These are phyloP conservation scores for Suillus cothurnatus DNA, from an alignment of 768 basidiomycete species.

Conservation along the genomic window DNA sequence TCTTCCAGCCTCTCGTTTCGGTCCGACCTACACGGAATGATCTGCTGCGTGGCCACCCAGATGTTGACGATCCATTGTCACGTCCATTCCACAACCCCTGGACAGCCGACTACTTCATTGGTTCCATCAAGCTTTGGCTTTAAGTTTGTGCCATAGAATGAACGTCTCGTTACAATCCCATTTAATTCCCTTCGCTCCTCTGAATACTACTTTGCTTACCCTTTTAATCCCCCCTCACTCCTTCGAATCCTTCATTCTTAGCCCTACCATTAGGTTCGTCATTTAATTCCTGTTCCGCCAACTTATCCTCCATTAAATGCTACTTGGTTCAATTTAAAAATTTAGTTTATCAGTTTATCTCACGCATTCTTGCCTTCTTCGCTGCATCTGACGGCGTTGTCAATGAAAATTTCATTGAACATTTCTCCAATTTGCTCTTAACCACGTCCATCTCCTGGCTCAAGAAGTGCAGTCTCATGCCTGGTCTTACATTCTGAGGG, in stretches of 20 bases:
- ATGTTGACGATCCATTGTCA: background rate
- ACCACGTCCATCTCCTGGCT: conserved; percentile 90
- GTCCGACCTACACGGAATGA: background rate
- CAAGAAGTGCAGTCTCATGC: conserved; percentile 96
- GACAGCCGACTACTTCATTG: background rate
- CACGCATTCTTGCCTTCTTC: conserved; percentile 91
- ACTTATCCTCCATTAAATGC: background rate
- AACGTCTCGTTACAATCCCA: background rate
- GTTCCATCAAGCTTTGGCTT: background rate
- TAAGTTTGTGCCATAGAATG: background rate
- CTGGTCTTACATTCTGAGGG: conserved; percentile 61
- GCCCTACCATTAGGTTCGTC: background rate
- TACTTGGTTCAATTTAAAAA: background rate
- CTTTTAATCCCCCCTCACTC: background rate
- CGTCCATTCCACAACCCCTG: background rate
- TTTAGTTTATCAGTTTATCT: conserved; percentile 67
- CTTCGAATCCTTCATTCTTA: background rate
- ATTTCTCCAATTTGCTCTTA: conserved; percentile 73
- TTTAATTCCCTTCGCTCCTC: background rate
- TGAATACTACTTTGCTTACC: background rate
- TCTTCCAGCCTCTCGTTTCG: background rate
- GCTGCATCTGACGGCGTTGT: conserved; percentile 95
- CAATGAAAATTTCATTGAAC: conserved; percentile 93
- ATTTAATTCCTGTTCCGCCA: background rate
- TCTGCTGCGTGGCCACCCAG: background rate